phyloP scores from a whole-genome alignment of 352 stramenopile species.

The Salisapilia sapeloensis region DNA sequence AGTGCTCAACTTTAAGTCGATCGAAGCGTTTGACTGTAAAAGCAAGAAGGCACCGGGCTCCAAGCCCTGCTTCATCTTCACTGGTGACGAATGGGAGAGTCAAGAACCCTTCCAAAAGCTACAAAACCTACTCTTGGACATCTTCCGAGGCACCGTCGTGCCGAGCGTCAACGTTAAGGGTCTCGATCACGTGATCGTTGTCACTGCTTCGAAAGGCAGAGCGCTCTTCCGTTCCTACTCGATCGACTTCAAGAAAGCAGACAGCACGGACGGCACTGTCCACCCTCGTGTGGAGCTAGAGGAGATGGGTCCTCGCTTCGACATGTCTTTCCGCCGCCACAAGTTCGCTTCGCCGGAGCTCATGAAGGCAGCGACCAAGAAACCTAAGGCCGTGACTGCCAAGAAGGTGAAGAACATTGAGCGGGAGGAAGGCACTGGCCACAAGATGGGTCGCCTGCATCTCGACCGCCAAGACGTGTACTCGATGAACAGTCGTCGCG shows the following conservation, averaged over 20 bases:
- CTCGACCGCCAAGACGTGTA: conserved; percentile 96
- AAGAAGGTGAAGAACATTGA: conserved; percentile 98
- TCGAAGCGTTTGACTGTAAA: conserved; percentile 88
- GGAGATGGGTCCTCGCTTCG: conserved; percentile 81
- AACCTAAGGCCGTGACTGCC: conserved; percentile 76
- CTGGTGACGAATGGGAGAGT: conserved; percentile 88
- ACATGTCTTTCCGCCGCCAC: conserved; percentile 86
- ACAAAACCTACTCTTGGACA: conserved; percentile 92
- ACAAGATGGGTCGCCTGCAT: conserved; percentile 97
- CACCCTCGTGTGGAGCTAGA: conserved; percentile 79
- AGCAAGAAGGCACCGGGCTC: conserved; percentile 86
- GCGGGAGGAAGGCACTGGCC: conserved; percentile 92
- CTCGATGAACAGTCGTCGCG: conserved; percentile 88
- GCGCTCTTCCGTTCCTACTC: conserved; percentile 95
- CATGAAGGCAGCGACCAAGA: conserved; percentile 91
- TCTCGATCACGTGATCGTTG: conserved; percentile 95
- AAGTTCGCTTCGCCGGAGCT: conserved; percentile 92
- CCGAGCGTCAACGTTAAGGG: conserved; percentile 90
- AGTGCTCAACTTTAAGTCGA: conserved; percentile 89
- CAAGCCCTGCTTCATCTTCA: conserved; percentile 93
- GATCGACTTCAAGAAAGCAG: conserved; percentile 87
- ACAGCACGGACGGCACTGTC: conserved; percentile 31
- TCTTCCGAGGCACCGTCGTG: conserved; percentile 95
- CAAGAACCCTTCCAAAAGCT: conserved; percentile 84
- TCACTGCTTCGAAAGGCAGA: conserved; percentile 84